A percentile compares a stretch with the other conserved stretches of the same genome.
Conservation (phyloP, 192 early-diverging fungal species). For the Allomyces arbusculus region DNA sequence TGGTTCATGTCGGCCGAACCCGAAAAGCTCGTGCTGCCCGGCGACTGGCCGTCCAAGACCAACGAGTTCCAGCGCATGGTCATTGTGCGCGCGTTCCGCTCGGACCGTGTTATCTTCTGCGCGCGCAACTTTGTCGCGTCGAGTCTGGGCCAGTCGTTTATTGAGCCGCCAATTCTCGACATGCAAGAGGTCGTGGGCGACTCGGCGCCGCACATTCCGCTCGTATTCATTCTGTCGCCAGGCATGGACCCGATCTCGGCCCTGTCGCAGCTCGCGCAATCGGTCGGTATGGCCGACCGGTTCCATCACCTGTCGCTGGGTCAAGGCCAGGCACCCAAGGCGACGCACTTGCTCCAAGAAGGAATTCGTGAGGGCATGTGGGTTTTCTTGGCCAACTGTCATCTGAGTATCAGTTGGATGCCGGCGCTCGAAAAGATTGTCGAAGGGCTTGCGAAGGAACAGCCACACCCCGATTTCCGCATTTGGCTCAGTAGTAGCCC, state of each 20-base stretch:
- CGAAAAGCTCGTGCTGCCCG: slow-evolving; percentile 8
- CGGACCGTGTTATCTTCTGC: slow-evolving; percentile 71
- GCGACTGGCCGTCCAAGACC: slow-evolving; percentile 4
- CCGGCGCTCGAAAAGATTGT: slow-evolving; percentile 86
- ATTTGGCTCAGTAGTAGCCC: slow-evolving; percentile 96
- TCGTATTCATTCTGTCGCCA: slow-evolving; percentile 76
- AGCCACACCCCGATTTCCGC: slow-evolving; percentile 65
- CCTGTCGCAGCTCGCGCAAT: slow-evolving; percentile 68
- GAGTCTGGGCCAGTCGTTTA: slow-evolving; percentile 50
- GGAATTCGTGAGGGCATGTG: slow-evolving; percentile 70
- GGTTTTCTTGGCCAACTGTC: slow-evolving; percentile 97
- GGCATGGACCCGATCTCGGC: slow-evolving; percentile 91
- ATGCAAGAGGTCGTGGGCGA: slow-evolving; percentile 52
- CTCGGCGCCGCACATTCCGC: slow-evolving; percentile 45
- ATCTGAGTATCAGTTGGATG: slow-evolving; percentile 81
- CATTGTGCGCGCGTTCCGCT: slow-evolving; percentile 35
- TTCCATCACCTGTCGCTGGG: slow-evolving; percentile 93
- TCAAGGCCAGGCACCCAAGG: slow-evolving; percentile 67
- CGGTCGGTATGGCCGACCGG: slow-evolving; percentile 29
- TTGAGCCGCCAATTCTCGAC: background rate
- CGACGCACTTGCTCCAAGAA: slow-evolving; percentile 66
- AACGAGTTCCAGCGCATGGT: slow-evolving; percentile 9
- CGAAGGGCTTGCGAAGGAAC: slow-evolving; percentile 21
- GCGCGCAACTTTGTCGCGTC: slow-evolving; percentile 47
- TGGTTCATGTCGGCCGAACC: slow-evolving; percentile 15